Conservation (phyloP, 768 basidiomycete species). For the Pisolithus microcarpus region DNA sequence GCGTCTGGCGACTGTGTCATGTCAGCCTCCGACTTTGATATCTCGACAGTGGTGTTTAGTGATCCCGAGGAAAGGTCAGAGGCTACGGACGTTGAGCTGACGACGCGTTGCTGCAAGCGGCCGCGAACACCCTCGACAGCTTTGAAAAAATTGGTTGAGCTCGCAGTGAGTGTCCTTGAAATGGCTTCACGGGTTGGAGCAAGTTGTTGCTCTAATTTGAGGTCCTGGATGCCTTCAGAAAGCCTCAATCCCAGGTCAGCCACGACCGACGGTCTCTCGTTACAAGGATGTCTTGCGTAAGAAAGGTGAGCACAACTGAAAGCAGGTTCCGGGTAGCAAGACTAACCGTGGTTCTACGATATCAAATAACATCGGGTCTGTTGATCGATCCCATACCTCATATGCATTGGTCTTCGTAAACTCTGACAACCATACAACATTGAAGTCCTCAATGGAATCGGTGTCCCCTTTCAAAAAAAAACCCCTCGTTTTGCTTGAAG, state of each 20-base stretch:
- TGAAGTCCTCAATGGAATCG: conserved; percentile 72
- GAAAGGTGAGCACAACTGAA: not conserved
- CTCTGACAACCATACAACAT: conserved; percentile 78
- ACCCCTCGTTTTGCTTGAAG: conserved; percentile 7
- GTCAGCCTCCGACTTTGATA: conserved; percentile 24
- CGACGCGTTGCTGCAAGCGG: conserved; percentile 49
- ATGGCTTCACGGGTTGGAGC: conserved; percentile 89
- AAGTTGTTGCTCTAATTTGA: conserved; percentile 89
- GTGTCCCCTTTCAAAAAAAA: conserved; percentile 42
- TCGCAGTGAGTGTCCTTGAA: conserved; percentile 61
- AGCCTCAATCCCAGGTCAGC: conserved; percentile 89
- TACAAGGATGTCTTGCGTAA: conserved; percentile 77
- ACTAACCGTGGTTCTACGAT: conserved; percentile 83
- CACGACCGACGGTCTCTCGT: conserved; percentile 81
- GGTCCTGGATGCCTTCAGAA: conserved; percentile 88
- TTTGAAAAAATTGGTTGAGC: conserved; percentile 78
- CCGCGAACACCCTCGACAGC: conserved; percentile 86
- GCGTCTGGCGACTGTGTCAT: conserved; percentile 9
- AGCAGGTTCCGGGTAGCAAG: too few species aligned
- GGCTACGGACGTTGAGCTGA: conserved; percentile 17
- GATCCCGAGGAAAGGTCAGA: conserved; percentile 16
- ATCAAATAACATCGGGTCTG: conserved; percentile 91
- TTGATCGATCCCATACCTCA: conserved; percentile 83
- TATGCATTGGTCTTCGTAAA: conserved; percentile 86
- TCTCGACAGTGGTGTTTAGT: conserved; percentile 20